Conservation (phyloP, 176 grass and related monocot genomes). For the Musa itinerans region DNA sequence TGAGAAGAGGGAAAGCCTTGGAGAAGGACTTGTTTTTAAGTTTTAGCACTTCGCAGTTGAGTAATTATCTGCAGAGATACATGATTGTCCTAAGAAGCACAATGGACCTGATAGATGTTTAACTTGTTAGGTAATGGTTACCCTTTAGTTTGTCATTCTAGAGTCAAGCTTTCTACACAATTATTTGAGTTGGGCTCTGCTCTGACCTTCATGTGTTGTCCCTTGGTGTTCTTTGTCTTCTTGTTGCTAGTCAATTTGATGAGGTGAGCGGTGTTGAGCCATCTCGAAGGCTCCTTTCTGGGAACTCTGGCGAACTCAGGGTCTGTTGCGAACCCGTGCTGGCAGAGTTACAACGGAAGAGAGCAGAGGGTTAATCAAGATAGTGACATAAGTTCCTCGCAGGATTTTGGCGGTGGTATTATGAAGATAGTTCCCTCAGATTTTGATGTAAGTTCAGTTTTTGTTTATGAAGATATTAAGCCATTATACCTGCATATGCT, state of each 20-base stretch:
- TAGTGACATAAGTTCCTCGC: slow-evolving; percentile 35
- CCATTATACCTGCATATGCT: no score
- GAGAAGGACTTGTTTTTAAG: background rate
- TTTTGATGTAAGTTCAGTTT: slow-evolving; percentile 49
- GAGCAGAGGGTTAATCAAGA: slow-evolving; percentile 29
- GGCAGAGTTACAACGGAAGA: slow-evolving; percentile 25
- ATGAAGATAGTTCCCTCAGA: slow-evolving; percentile 76
- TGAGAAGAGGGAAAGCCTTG: slow-evolving; percentile 20
- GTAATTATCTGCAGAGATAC: slow-evolving; percentile 67
- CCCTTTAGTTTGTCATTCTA: background rate
- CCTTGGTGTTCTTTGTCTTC: background rate
- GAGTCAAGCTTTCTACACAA: background rate
- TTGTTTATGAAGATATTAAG: background rate
- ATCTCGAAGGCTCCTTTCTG: slow-evolving; percentile 20
- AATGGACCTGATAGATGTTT: slow-evolving; percentile 83
- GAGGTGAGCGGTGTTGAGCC: slow-evolving; percentile 34
- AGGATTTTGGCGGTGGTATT: slow-evolving; percentile 51
- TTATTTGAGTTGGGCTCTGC: no score
- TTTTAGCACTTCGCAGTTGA: slow-evolving; percentile 25
- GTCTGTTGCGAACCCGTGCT: slow-evolving; percentile 18
- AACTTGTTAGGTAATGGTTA: slow-evolving; percentile 66
- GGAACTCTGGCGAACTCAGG: slow-evolving; percentile 27
- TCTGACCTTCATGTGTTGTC: background rate
- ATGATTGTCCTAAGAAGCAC: slow-evolving; percentile 81
- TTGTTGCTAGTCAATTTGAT: slow-evolving; percentile 31